Evolutionary conservation across 768 basidiomycete genomes (phyloP), one percentile per base, ranked within the genome.

Genomic region (Phylloporus sp.): DNA sequence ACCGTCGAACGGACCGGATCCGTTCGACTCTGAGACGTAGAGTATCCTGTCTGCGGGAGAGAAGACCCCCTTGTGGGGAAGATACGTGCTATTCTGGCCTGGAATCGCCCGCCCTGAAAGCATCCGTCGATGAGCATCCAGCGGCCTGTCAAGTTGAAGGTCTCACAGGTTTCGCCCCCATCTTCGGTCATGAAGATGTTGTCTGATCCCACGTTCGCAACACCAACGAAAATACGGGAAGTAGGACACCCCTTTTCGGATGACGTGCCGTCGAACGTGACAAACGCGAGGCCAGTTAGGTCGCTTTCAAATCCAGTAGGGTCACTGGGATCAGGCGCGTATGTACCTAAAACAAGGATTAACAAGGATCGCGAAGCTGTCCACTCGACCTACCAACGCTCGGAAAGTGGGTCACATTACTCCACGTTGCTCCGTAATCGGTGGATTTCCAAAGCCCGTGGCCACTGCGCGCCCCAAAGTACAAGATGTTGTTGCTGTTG

Each of bases 401-500:
- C 1, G 82, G 76, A 57, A 85, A 79, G 48, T 66, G 69, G 6
- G 76, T 69, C n/a, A 84, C 78, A 46, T 82, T 70, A 6, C 72
- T 63, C 82, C 82, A 84, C 1, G 76, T 77, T 1, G 55, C 65
- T 5, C 80, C 83, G 44, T 67, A 79, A 52, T 84, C 66, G 0
- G 77, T 79, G 4, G 81, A 82, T 58, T 81, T 84, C 77, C 77
- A 84, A 13, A 84, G 68, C 5, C 83, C 82, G 40, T 82, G 71
- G 6, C 83, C 83, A 48, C 76, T 77, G 27, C 79, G 71, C 6
- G 82, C 80, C 48, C 81, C 82, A 47, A 84, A 82, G 65, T 73
- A 81, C 6, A 86, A 60, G 42, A 83, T 74, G 23, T 71, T 72
- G 59, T 82, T 81, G 51, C 70, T 71, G 60, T 82, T 77, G 6